These are phyloP conservation scores for Podaxis sp. DNA, from an alignment of 768 basidiomycete species.

Conservation along the genomic window DNA sequence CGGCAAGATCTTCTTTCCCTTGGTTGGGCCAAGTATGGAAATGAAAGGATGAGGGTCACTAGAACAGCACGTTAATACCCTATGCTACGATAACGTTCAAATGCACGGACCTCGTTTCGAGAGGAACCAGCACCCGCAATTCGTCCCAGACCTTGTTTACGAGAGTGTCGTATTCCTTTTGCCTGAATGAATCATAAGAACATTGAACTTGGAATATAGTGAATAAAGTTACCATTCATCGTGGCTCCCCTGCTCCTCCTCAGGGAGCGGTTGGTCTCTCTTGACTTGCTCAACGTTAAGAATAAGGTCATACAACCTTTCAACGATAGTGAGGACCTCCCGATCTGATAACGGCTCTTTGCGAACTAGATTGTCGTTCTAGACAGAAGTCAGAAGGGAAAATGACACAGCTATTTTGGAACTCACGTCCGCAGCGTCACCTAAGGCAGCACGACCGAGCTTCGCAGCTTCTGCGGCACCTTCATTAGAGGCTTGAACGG, in stretches of 20 bases:
- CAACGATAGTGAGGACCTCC: slow-evolving; percentile 75
- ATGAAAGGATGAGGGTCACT: slow-evolving; percentile 97
- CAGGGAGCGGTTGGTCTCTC: slow-evolving; percentile 69
- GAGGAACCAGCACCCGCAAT: slow-evolving; percentile 82
- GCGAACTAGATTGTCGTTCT: slow-evolving; percentile 63
- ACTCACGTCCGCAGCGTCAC: slow-evolving; percentile 54
- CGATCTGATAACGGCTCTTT: slow-evolving; percentile 78
- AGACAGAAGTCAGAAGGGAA: slow-evolving; percentile 9
- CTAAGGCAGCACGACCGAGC: slow-evolving; percentile 71
- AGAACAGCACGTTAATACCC: slow-evolving; percentile 1
- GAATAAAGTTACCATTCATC: slow-evolving; percentile 42
- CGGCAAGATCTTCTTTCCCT: slow-evolving; percentile 91
- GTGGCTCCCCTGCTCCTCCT: slow-evolving; percentile 47
- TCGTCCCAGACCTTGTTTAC: slow-evolving; percentile 78
- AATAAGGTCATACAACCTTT: slow-evolving; percentile 81
- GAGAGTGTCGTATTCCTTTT: slow-evolving; percentile 51
- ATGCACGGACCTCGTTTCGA: slow-evolving; percentile 81
- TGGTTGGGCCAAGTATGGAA: slow-evolving; percentile 80
- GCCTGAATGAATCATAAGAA: slow-evolving; percentile 39
- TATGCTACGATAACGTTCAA: background rate
- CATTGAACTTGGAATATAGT: background rate
- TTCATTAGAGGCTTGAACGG: slow-evolving; percentile 33
- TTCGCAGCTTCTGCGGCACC: slow-evolving; percentile 75
- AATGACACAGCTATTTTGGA: background rate
- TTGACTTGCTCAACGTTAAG: slow-evolving; percentile 84